phyloP scores from a whole-genome alignment of 2,329 filamentous ascomycete genomes.

The Chrysoporthe cubensis region DNA sequence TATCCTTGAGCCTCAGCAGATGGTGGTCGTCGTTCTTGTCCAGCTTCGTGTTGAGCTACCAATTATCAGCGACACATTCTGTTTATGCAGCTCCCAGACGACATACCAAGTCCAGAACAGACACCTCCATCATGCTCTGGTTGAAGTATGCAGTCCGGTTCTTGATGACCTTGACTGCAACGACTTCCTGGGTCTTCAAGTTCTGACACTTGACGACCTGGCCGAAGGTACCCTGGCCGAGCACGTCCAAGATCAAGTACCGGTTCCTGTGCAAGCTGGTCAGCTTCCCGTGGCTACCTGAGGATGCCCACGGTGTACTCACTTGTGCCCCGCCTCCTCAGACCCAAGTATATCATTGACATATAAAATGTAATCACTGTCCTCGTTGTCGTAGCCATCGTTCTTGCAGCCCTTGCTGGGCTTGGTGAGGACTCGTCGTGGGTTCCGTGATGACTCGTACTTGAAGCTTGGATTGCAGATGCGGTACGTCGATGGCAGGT shows the following conservation, averaged over 20 bases:
- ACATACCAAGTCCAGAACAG: constrained; percentile 87
- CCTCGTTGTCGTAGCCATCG: constrained; percentile 98
- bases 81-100: constrained; percentile 8
- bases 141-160: constrained; percentile 99
- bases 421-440: constrained; percentile 92
- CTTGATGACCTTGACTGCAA: constrained; percentile 98
- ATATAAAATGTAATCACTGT: constrained; percentile 98
- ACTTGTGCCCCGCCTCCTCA: constrained; percentile 98
- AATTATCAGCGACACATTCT: constrained; percentile 16
- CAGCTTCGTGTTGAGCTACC: constrained; percentile 91
- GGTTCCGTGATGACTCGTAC: constrained; percentile 97
- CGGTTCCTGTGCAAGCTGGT: constrained; percentile 66
- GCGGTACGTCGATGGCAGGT: constrained; percentile 92
- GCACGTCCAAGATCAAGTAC: constrained; percentile 94
- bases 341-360: constrained; percentile 98
- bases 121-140: constrained; percentile 99
- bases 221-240: constrained; percentile 96
- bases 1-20: constrained; percentile 90
- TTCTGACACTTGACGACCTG: constrained; percentile 99
- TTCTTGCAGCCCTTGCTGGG: constrained; percentile 99
- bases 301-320: constrained; percentile 38
- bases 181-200: constrained; percentile 95
- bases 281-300: constrained; percentile 6
- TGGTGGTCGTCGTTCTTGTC: constrained; percentile 99
- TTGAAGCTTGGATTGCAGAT: constrained; percentile 99